Evolutionary conservation across 768 basidiomycete genomes (phyloP), one percentile per base, ranked within the genome.

Genomic region (Sarcomyxa edulis): DNA sequence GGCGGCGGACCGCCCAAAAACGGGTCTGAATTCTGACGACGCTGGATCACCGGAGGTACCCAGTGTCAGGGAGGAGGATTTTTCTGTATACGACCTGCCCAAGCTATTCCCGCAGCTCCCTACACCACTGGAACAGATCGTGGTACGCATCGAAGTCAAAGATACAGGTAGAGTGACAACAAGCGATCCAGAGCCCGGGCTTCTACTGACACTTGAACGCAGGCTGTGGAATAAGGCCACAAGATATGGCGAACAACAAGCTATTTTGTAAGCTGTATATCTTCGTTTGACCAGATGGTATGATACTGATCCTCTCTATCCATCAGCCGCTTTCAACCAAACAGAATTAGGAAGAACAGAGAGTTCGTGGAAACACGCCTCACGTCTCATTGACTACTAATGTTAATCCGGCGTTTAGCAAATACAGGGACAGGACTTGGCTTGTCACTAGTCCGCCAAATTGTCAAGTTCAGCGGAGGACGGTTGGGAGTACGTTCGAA

Each of bases 141-240:
- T 87, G 36, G 84, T 93, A 12, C 71, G 90, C 40, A 84, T 92
- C 19, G 89, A 92, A 54, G 76, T 93, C 3, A 72, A 73, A 4
- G 89, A 91, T 60, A 90, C 88, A 0, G 83, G 74, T 32, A 27
- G 10, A 20, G 12, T 12, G 23, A 15, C 7, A n/a, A 11, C n/a
- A 15, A 14, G 14, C 23, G 15, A 28, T 14, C 6, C 12, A 10
- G 7, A 11, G 12, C n/a, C 14, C 2, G 2, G 14, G 14, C 6
- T n/a, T 28, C 26, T 38, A 10, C 27, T 10, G 6, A 7, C 20
- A 9, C 6, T 11, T n/a, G n/a, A n/a, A n/a, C 12, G 14, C 20
- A 38, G 37, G 71, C 3, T 66, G 56, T 53, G 72, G 72, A 4
- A 73, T 75, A 36, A 64, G 63, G 42, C 55, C 57, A 4, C 49